Evolutionary conservation across 148 eudicot species (phyloP).

Genomic region (Rhododendron kiyosumense): DNA sequence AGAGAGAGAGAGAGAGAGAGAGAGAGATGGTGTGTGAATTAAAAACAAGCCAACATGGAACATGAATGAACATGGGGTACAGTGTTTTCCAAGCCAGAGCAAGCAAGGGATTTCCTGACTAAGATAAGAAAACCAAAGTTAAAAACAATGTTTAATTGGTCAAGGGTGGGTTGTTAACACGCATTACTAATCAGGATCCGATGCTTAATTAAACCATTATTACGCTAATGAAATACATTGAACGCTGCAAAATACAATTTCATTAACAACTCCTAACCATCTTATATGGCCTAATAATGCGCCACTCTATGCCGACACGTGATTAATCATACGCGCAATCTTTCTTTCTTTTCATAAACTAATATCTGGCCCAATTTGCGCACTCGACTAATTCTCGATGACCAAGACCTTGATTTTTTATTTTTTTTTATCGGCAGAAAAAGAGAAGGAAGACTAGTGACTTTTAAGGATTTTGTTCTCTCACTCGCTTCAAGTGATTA

Average conservation of each 20-base stretch:
- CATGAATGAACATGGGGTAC: neutral
- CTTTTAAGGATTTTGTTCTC: too few species aligned
- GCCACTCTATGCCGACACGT: neutral
- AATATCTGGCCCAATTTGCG: too few species aligned
- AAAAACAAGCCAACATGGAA: neutral
- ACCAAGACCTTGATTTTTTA: too few species aligned
- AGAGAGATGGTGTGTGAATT: neutral
- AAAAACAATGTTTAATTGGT: neutral
- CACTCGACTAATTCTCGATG: too few species aligned
- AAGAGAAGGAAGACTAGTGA: too few species aligned
- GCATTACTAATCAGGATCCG: neutral
- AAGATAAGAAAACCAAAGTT: neutral
- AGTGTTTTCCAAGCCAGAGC: neutral
- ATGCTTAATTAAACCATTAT: neutral
- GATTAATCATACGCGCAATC: neutral
- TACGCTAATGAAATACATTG: neutral
- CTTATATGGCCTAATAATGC: neutral
- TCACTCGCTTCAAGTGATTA: too few species aligned
- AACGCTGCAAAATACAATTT: neutral
- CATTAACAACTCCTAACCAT: neutral
- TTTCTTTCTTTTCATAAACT: neutral
- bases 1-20: neutral
- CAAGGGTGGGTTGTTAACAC: neutral
- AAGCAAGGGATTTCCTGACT: neutral
- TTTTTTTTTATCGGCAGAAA: too few species aligned